Evolutionary conservation across 331 rosid species (phyloP), one percentile per base, ranked within the genome.

Genomic region (Arachis monticola): DNA sequence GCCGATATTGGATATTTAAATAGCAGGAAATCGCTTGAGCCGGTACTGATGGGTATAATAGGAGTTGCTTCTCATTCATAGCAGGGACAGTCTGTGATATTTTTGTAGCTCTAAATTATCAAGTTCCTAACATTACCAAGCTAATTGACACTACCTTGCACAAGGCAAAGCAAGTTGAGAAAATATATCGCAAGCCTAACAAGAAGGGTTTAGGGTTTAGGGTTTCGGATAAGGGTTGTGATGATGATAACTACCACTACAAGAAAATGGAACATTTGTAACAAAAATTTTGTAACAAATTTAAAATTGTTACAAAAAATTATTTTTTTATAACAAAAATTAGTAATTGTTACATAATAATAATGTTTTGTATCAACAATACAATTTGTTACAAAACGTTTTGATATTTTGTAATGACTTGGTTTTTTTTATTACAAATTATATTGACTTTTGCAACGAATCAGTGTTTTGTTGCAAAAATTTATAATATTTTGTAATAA

Each of bases 111-210:
- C 91, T 86, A 66, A 88, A 85, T 78, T 90, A 88, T 80, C 63
- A 78, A 72, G 86, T 90, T 77, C 90, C 97, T 38, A 83, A 86
- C 77, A 78, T 88, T 80, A 89, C 30, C 87, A 86, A 86, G 85
- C 85, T 85, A 69, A 84, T 79, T 9, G 67, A 85, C 74, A 77
- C 77, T 7, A 83, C 89, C 8, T 2, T 85, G 62, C 47, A 77
- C 75, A 76, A 75, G 81, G 92, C 85, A 44, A 89, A 81, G 75
- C 82, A 82, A 52, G 31, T 82, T 2, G 97, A 91, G 80, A 91
- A 84, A 64, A 80, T 81, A 64, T 89, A 87, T 73, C 97, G 94
- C 38, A 91, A 91, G 80, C 78, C 85, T 78, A 91, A 80, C 72
- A 87, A 82, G 65, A 65, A 53, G 55, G 72, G 83, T 17, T 17